phyloP scores from a whole-genome alignment of 176 grass and related monocot genomes.

The Oryza longistaminata region DNA sequence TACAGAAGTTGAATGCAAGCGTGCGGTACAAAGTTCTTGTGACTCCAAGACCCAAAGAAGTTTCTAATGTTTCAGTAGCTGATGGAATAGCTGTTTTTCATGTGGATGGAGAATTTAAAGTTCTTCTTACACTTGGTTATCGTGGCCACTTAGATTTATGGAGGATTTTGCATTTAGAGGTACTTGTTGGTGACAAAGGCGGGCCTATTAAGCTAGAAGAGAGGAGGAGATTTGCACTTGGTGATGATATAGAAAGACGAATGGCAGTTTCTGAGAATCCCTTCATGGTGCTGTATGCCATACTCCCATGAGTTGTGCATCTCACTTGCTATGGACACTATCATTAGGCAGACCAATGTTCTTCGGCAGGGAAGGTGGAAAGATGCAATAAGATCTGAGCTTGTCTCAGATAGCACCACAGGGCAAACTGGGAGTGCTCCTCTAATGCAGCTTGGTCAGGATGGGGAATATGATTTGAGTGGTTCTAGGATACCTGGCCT shows the following conservation, averaged over 20 bases:
- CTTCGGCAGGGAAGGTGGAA: conserved; percentile 85
- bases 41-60: conserved; percentile 66
- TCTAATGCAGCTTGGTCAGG: conserved; percentile 58
- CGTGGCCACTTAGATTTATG: conserved; percentile 79
- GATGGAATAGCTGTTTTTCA: conserved; percentile 71
- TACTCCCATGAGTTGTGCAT: conserved; percentile 89
- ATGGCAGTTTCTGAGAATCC: conserved; percentile 87
- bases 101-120: conserved; percentile 90
- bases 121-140: conserved; percentile 91
- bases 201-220: conserved; percentile 80
- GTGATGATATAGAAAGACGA: conserved; percentile 96
- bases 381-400: conserved; percentile 88
- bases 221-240: conserved; percentile 72
- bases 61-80: conserved; percentile 67
- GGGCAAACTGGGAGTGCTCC: conserved; percentile 57
- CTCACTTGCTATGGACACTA: conserved; percentile 88
- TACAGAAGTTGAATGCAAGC: conserved; percentile 74
- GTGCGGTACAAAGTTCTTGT: conserved; percentile 87
- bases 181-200: conserved; percentile 90
- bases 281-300: conserved; percentile 66
- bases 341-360: conserved; percentile 71
- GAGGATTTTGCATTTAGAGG: conserved; percentile 90
- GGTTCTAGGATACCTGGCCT: conserved; percentile 73
- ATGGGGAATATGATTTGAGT: conserved; percentile 68
- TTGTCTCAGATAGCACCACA: conserved; percentile 51